These are phyloP conservation scores for Globisporangium uncinulatum DNA, from an alignment of 352 stramenopile species.

Conservation along the genomic window DNA sequence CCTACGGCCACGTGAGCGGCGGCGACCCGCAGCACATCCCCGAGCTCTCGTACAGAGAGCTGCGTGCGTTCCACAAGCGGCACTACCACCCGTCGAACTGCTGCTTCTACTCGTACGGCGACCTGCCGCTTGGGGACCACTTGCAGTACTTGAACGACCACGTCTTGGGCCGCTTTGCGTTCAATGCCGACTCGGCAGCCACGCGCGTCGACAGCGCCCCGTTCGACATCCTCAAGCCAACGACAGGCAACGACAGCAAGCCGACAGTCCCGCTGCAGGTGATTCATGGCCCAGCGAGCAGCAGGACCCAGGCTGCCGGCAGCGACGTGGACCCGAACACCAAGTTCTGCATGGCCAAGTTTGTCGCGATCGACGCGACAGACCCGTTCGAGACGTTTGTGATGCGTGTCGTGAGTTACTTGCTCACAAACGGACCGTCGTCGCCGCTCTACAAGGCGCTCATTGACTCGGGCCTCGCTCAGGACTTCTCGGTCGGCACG, in stretches of 20 bases:
- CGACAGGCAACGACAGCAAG: not conserved
- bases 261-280: slow-evolving; percentile 23
- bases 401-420: slow-evolving; percentile 68
- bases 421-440: slow-evolving; percentile 73
- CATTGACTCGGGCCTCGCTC: slow-evolving; percentile 68
- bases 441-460: slow-evolving; percentile 80
- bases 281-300: slow-evolving; percentile 50
- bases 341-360: slow-evolving; percentile 76
- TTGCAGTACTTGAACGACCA: slow-evolving; percentile 68
- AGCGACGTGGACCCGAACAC: slow-evolving; percentile 55
- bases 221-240: slow-evolving; percentile 35
- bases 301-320: slow-evolving; percentile 28
- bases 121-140: slow-evolving; percentile 74
- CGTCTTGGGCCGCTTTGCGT: slow-evolving; percentile 67
- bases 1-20: slow-evolving; percentile 82
- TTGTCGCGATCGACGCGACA: slow-evolving; percentile 58
- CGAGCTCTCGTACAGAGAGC: slow-evolving; percentile 67
- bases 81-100: slow-evolving; percentile 89
- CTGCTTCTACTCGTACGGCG: slow-evolving; percentile 88
- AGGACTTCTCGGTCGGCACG: slow-evolving; percentile 73
- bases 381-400: slow-evolving; percentile 76
- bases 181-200: slow-evolving; percentile 33
- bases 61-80: slow-evolving; percentile 72
- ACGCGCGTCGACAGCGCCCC: slow-evolving; percentile 38
- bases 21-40: slow-evolving; percentile 69